These are phyloP conservation scores for Elsinoe arachidis DNA, from an alignment of 2,329 filamentous ascomycete genomes.

Conservation along the genomic window DNA sequence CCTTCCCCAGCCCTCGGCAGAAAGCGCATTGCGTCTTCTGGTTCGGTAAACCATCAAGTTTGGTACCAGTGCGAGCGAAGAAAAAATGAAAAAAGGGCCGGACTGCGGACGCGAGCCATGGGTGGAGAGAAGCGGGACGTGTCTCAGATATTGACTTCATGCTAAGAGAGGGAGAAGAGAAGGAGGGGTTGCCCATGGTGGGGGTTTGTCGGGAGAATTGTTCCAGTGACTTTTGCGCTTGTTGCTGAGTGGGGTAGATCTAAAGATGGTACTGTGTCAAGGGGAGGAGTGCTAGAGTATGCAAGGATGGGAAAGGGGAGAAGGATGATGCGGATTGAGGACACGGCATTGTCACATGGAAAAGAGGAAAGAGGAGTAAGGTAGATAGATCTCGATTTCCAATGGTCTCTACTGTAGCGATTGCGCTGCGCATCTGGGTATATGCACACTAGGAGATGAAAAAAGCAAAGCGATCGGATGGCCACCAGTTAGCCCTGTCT, in stretches of 20 bases:
- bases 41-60: neutral
- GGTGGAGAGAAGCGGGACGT: neutral
- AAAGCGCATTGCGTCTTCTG: neutral
- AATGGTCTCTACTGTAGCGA: constrained; percentile 7
- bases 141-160: constrained; percentile 12
- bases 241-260: too few relatives aligned
- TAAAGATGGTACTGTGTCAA: neutral
- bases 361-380: neutral
- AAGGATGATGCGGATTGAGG: neutral
- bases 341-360: neutral
- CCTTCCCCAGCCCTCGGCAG: neutral
- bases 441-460: constrained; percentile 15
- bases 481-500: neutral
- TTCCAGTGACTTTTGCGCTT: neutral
- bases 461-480: constrained; percentile 14
- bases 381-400: constrained; percentile 3
- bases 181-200: neutral
- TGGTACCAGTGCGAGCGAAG: neutral
- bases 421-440: constrained; percentile 16
- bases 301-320: neutral
- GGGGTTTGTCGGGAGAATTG: neutral
- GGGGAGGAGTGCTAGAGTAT: neutral
- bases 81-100: too few relatives aligned
- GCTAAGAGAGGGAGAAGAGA: neutral
- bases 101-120: neutral